Conservation (phyloP, 2,329 filamentous ascomycete species). For the Trichoderma sp. region DNA sequence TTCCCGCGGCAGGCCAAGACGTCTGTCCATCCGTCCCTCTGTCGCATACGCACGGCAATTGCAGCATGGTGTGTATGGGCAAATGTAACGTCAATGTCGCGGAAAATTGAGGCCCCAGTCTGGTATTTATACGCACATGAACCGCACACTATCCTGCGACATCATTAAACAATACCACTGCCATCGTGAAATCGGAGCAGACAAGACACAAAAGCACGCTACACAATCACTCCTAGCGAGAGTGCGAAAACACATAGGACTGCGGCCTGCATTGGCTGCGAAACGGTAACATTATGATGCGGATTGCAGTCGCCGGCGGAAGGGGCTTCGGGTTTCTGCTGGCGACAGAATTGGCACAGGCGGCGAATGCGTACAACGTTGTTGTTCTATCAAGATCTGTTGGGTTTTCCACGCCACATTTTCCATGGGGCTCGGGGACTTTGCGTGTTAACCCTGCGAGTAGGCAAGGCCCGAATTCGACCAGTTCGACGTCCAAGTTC, state of each 20-base stretch:
- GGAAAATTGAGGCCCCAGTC: conserved; percentile 27
- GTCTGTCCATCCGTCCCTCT: conserved; percentile 25
- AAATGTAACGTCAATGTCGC: conserved; percentile 34
- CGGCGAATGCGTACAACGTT: conserved; percentile 63
- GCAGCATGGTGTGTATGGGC: conserved; percentile 27
- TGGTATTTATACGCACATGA: conserved; percentile 27
- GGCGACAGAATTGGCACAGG: conserved; percentile 58
- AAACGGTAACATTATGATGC: conserved; percentile 43
- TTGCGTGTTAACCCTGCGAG: conserved; percentile 29
- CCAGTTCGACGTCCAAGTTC: conserved; percentile 63
- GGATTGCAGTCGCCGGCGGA: conserved; percentile 52
- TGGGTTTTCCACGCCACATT: conserved; percentile 28
- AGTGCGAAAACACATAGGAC: conserved; percentile 22
- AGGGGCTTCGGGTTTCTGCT: conserved; percentile 49
- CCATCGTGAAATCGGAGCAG: background rate
- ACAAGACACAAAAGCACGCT: background rate
- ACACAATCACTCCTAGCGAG: conserved; percentile 15
- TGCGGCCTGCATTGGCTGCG: conserved; percentile 24
- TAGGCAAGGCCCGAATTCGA: conserved; percentile 58
- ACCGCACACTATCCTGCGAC: conserved; percentile 23
- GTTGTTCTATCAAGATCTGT: conserved; percentile 66
- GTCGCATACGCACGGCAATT: conserved; percentile 27
- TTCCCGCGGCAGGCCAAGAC: conserved; percentile 24
- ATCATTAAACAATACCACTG: conserved; percentile 16
- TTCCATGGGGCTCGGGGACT: conserved; percentile 8